These are phyloP conservation scores for Mycothermus thermophilus DNA, from an alignment of 495 filamentous ascomycete genomes.

Conservation along the genomic window DNA sequence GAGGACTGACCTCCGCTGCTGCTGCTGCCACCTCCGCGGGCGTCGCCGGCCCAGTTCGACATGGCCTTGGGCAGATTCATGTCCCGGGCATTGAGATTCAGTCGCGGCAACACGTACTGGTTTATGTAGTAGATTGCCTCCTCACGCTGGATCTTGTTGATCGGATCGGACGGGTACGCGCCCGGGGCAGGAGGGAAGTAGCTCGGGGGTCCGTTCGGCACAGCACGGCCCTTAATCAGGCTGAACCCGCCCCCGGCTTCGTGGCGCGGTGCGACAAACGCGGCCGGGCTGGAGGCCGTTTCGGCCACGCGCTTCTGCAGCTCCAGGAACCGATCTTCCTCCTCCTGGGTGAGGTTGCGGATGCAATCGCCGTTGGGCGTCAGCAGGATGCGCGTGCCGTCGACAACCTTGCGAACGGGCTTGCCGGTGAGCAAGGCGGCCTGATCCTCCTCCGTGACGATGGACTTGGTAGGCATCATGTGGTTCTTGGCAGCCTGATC, in stretches of 20 bases:
- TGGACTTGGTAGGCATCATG: slow-evolving; percentile 28
- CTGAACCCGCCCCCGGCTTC: slow-evolving; percentile 35
- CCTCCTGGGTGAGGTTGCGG: slow-evolving; percentile 56
- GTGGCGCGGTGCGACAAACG: slow-evolving; percentile 35
- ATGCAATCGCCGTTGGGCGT: slow-evolving; percentile 70
- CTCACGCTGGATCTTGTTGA: slow-evolving; percentile 45
- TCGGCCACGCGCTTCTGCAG: slow-evolving; percentile 50
- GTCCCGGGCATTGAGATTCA: slow-evolving; percentile 30
- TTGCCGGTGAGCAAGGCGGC: slow-evolving; percentile 32
- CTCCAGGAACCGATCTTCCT: slow-evolving; percentile 63
- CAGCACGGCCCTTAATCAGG: slow-evolving; percentile 40
- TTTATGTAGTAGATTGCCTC: slow-evolving; percentile 53
- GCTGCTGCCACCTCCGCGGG: not conserved
- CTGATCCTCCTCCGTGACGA: slow-evolving; percentile 39
- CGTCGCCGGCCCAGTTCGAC: slow-evolving; percentile 11
- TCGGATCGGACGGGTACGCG: slow-evolving; percentile 32
- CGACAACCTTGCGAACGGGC: slow-evolving; percentile 36
- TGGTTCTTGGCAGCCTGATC: slow-evolving; percentile 7
- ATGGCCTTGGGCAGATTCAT: slow-evolving; percentile 21
- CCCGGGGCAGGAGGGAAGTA: slow-evolving; percentile 34
- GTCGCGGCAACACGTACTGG: slow-evolving; percentile 46
- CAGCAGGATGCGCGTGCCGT: slow-evolving; percentile 46
- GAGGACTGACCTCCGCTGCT: not conserved
- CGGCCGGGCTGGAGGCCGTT: slow-evolving; percentile 27
- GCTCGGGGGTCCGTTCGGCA: slow-evolving; percentile 40